A percentile compares a stretch with the other conserved stretches of the same genome.
Evolutionary conservation across 1,284 basidiomycete species (phyloP).

Genomic region (Tremellales sp.): DNA sequence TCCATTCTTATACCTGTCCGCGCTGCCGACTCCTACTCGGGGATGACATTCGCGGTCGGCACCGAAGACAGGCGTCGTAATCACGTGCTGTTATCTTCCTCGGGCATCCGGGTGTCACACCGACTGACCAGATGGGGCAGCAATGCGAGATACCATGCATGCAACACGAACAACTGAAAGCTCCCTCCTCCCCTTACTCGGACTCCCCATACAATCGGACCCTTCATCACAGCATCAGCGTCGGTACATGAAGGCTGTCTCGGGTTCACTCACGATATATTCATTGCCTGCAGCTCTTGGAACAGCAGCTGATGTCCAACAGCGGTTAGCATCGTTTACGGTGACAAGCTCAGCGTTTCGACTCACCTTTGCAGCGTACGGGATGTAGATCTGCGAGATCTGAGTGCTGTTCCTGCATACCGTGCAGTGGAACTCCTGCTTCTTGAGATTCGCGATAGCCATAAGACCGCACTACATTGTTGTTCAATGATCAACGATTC

Average conservation of each 20-base stretch:
- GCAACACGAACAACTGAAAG: no score
- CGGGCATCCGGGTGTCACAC: no score
- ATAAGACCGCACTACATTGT: slow-evolving; percentile 90
- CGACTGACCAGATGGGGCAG: no score
- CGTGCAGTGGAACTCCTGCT: slow-evolving; percentile 55
- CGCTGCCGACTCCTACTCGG: no score
- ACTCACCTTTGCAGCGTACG: slow-evolving; percentile 73
- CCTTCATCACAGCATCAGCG: slow-evolving; percentile 11
- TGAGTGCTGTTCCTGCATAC: slow-evolving; percentile 93
- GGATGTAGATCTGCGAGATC: slow-evolving; percentile 84
- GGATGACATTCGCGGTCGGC: no score
- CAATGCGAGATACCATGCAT: no score
- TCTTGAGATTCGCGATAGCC: slow-evolving; percentile 82
- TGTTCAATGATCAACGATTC: neutral
- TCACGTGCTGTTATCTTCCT: no score
- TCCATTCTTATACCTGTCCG: no score
- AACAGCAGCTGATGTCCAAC: slow-evolving; percentile 28
- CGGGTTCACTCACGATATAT: slow-evolving; percentile 38
- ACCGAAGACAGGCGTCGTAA: no score
- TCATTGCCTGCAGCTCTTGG: slow-evolving; percentile 44
- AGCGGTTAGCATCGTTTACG: neutral
- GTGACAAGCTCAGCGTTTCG: no score
- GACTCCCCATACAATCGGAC: slow-evolving; percentile 38
- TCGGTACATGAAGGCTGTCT: neutral
- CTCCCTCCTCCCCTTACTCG: slow-evolving; percentile 17